These are phyloP conservation scores for Epichloe gansuensis DNA, from an alignment of 2,329 filamentous ascomycete genomes.

Conservation along the genomic window DNA sequence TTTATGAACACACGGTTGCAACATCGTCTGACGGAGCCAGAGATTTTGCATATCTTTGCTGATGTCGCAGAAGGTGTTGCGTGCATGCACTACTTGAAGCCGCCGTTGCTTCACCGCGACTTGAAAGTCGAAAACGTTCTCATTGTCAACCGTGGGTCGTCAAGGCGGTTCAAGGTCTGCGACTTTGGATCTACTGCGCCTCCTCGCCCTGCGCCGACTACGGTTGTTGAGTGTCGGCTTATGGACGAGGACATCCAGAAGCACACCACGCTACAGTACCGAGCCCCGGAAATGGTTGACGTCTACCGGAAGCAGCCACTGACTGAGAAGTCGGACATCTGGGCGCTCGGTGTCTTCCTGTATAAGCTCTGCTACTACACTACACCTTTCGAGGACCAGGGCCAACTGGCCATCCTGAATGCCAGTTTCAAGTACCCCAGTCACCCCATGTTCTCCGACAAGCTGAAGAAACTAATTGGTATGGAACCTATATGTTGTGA, in stretches of 20 bases:
- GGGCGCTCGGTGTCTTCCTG: conserved; percentile 85
- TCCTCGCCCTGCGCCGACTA: conserved; percentile 73
- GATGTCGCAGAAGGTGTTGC: conserved; percentile 94
- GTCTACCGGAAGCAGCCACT: conserved; percentile 94
- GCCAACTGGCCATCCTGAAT: conserved; percentile 93
- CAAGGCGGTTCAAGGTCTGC: conserved; percentile 82
- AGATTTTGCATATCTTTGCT: conserved; percentile 93
- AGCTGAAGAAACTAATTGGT: conserved; percentile 85
- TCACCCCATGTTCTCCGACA: conserved; percentile 81
- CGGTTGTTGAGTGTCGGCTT: conserved; percentile 75
- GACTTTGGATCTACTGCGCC: conserved; percentile 91
- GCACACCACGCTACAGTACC: conserved; percentile 93
- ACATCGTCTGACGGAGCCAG: conserved; percentile 90
- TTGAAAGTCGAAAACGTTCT: conserved; percentile 97
- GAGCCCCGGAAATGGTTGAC: conserved; percentile 97
- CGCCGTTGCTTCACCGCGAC: conserved; percentile 82
- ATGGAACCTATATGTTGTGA: conserved; percentile 1
- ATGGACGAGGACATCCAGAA: conserved; percentile 96
- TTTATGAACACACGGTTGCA: conserved; percentile 99
- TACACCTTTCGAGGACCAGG: conserved; percentile 94
- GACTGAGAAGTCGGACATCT: conserved; percentile 97
- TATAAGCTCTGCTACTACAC: conserved; percentile 99
- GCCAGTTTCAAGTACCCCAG: conserved; percentile 85
- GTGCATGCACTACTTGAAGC: conserved; percentile 98
- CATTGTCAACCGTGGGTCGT: conserved; percentile 58